Evolutionary conservation across 148 eudicot genomes (phyloP).

Genomic region (Nyssa sinensis): DNA sequence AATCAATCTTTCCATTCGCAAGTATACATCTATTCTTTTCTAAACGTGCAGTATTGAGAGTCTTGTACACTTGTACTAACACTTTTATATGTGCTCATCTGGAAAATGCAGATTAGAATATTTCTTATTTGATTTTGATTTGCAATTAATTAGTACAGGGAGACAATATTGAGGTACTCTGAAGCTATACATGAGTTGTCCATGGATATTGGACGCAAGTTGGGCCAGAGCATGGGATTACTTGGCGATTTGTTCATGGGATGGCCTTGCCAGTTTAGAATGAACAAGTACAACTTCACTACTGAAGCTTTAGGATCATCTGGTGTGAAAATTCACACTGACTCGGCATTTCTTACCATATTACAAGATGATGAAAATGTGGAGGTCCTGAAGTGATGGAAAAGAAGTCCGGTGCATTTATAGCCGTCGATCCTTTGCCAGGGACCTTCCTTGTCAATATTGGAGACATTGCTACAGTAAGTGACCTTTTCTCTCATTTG

Average conservation of each 20-base stretch:
- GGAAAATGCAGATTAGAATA: too few species aligned
- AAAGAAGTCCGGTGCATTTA: background rate
- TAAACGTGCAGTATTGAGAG: too few species aligned
- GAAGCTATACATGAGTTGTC: background rate
- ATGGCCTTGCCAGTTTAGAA: background rate
- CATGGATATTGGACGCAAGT: background rate
- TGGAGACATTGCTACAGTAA: background rate
- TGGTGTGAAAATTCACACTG: background rate
- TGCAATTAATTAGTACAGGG: background rate
- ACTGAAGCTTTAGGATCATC: background rate
- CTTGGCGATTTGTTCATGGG: background rate
- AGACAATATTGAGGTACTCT: background rate
- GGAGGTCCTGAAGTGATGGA: background rate
- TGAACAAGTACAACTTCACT: background rate
- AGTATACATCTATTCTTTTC: too few species aligned
- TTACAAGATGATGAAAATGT: background rate
- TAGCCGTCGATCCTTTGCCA: background rate
- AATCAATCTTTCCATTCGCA: too few species aligned
- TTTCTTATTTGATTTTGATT: too few species aligned
- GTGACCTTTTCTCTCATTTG: too few species aligned
- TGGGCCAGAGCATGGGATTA: background rate
- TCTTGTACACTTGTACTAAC: too few species aligned
- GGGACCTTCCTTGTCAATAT: conserved; percentile 2
- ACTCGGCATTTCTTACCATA: background rate
- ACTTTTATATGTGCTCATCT: too few species aligned